Percentiles rank a stretch among this genome's conserved stretches.
These are phyloP conservation scores for Echinosophora koreensis DNA, from an alignment of 306 rosid genomes.

Conservation along the genomic window DNA sequence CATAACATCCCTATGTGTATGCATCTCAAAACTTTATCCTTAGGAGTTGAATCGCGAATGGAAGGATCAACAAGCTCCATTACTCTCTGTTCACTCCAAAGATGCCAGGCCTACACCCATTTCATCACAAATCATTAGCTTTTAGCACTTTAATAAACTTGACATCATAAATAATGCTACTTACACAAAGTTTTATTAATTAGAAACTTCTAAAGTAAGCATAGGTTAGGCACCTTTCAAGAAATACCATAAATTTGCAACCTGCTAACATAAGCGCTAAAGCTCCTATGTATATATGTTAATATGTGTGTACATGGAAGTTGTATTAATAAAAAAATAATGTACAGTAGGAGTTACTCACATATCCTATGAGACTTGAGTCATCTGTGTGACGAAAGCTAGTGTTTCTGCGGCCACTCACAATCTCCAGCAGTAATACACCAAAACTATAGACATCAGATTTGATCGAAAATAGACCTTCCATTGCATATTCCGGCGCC, in stretches of 20 bases:
- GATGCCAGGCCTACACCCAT: conserved; percentile 70
- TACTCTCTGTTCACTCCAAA: conserved; percentile 64
- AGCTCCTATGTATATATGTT: background rate
- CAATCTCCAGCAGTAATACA: conserved; percentile 43
- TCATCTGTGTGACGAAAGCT: conserved; percentile 63
- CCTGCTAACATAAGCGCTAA: background rate
- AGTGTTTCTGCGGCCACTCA: conserved; percentile 59
- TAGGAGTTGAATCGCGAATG: conserved; percentile 50
- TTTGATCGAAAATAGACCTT: conserved; percentile 38
- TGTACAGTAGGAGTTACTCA: conserved; percentile 46
- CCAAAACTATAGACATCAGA: conserved; percentile 50
- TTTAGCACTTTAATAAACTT: background rate
- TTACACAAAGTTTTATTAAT: conserved; percentile 1
- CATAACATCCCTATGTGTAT: conserved; percentile 75
- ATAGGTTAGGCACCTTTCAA: background rate
- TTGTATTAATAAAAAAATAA: background rate
- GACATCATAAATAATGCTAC: background rate
- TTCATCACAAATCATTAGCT: conserved; percentile 12
- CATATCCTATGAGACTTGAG: conserved; percentile 67
- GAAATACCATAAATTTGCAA: background rate
- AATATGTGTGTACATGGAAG: background rate
- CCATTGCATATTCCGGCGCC: conserved; percentile 43
- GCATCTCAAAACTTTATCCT: conserved; percentile 59
- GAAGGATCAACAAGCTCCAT: conserved; percentile 72
- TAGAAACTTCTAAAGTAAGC: background rate